Evolutionary conservation across 495 filamentous ascomycete species (phyloP).

Genomic region (Polyplosphaeria fusca): DNA sequence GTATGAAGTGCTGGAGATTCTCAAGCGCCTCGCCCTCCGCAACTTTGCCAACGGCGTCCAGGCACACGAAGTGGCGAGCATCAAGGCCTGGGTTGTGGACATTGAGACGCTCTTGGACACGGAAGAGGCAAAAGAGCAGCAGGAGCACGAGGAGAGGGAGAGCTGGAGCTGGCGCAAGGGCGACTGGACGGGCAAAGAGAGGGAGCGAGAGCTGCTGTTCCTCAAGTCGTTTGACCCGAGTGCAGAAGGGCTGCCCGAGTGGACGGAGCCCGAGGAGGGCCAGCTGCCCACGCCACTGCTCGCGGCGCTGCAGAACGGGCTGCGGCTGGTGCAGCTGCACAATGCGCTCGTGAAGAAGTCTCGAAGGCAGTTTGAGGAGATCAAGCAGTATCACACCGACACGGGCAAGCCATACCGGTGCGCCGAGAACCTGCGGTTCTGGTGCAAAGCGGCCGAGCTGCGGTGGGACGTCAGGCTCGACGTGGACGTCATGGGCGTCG

Average conservation of each 20-base stretch:
- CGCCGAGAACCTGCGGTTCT: conserved; percentile 90
- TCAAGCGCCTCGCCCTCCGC: conserved; percentile 84
- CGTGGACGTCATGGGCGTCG: conserved; percentile 82
- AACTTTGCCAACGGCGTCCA: conserved; percentile 83
- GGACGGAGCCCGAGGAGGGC: conserved; percentile 57
- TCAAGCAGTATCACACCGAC: conserved; percentile 81
- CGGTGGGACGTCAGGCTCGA: conserved; percentile 87
- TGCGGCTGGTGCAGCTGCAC: conserved; percentile 79
- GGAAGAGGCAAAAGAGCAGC: conserved; percentile 71
- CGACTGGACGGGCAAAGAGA: conserved; percentile 74
- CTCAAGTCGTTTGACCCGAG: conserved; percentile 67
- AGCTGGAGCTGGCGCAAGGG: conserved; percentile 78
- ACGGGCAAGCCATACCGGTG: conserved; percentile 90
- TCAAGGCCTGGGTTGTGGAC: conserved; percentile 70
- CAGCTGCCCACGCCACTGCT: conserved; percentile 74
- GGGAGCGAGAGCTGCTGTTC: conserved; percentile 70
- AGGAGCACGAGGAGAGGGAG: conserved; percentile 65
- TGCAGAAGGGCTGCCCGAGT: conserved; percentile 61
- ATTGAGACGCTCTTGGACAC: conserved; percentile 70
- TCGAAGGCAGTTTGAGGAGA: conserved; percentile 82
- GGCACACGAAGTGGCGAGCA: conserved; percentile 65
- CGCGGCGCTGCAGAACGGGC: conserved; percentile 67
- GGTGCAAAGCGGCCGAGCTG: conserved; percentile 92
- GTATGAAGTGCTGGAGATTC: conserved; percentile 77
- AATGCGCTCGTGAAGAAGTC: conserved; percentile 84